phyloP scores from a whole-genome alignment of 148 eudicot genomes.

The Amaranthus palmeri region DNA sequence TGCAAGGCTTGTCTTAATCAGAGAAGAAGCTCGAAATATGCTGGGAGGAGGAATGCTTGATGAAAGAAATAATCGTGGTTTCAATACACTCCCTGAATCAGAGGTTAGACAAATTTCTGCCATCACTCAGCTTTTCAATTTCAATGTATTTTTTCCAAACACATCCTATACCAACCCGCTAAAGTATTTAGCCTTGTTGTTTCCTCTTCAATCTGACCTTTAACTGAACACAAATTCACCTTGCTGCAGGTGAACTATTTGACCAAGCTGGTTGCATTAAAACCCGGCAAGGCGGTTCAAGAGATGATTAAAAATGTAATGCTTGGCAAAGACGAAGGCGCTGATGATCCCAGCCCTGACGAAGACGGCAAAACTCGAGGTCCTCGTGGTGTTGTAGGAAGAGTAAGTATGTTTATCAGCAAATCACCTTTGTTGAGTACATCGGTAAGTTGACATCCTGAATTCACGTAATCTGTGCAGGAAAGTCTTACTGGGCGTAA shows the following conservation, averaged over 20 bases:
- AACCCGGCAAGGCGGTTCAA: slow-evolving; percentile 75
- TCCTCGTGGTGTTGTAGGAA: slow-evolving; percentile 58
- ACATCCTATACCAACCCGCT: not conserved
- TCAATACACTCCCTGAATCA: slow-evolving; percentile 82
- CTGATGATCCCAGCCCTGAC: slow-evolving; percentile 43
- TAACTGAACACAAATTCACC: not conserved
- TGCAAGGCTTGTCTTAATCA: slow-evolving; percentile 88
- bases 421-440: not conserved
- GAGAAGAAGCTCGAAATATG: slow-evolving; percentile 99
- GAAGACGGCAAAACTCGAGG: slow-evolving; percentile 30
- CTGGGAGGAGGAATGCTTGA: slow-evolving; percentile 97
- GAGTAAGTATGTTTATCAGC: slow-evolving; percentile 39
- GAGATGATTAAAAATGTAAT: slow-evolving; percentile 90
- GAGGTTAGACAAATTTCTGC: slow-evolving; percentile 51
- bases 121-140: not conserved
- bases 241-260: slow-evolving; percentile 79
- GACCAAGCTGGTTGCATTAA: slow-evolving; percentile 77
- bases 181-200: not conserved
- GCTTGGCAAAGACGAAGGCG: slow-evolving; percentile 94
- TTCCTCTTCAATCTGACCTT: not conserved
- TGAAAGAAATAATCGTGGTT: slow-evolving; percentile 94
- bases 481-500: slow-evolving; percentile 62
- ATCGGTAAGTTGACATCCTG: not conserved
- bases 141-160: too few species aligned
- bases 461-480: slow-evolving; percentile 33